These are phyloP conservation scores for Talaromyces sp. DNA, from an alignment of 2,329 filamentous ascomycete genomes.

Conservation along the genomic window DNA sequence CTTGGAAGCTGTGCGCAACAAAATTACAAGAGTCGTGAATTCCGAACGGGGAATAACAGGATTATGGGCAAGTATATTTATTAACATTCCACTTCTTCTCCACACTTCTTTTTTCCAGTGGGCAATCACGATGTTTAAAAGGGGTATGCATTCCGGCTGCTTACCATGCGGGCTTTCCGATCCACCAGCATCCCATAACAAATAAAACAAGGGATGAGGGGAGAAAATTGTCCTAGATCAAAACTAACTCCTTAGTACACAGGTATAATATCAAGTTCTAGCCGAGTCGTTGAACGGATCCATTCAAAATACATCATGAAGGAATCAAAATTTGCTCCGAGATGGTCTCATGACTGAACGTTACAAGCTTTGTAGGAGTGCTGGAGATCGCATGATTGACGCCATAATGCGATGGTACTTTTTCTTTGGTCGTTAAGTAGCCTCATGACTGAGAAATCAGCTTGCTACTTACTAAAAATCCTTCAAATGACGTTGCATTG, in stretches of 20 bases:
- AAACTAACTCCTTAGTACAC: background rate
- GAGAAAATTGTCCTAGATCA: background rate
- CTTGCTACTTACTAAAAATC: too few relatives aligned
- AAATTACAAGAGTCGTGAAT: background rate
- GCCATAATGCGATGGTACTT: constrained; percentile 1
- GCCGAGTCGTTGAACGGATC: background rate
- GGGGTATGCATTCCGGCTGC: background rate
- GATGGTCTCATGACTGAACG: constrained; percentile 4
- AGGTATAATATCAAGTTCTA: background rate
- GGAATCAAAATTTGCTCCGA: background rate
- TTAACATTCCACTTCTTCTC: background rate
- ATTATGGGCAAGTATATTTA: background rate
- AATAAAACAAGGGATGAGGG: constrained; percentile 12
- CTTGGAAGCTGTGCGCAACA: background rate
- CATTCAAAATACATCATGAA: background rate
- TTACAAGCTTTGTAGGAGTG: background rate
- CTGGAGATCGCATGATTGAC: constrained; percentile 4
- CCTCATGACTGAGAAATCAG: background rate
- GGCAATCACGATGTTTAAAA: background rate
- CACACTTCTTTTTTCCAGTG: background rate
- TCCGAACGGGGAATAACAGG: background rate
- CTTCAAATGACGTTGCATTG: constrained; percentile 2
- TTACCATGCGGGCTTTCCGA: background rate
- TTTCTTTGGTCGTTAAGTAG: background rate
- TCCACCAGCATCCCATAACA: background rate